A percentile compares a stretch with the other conserved stretches of the same genome.
Conservation (phyloP, 2,329 filamentous ascomycete genomes). For the Aspergillus brasiliensis region DNA sequence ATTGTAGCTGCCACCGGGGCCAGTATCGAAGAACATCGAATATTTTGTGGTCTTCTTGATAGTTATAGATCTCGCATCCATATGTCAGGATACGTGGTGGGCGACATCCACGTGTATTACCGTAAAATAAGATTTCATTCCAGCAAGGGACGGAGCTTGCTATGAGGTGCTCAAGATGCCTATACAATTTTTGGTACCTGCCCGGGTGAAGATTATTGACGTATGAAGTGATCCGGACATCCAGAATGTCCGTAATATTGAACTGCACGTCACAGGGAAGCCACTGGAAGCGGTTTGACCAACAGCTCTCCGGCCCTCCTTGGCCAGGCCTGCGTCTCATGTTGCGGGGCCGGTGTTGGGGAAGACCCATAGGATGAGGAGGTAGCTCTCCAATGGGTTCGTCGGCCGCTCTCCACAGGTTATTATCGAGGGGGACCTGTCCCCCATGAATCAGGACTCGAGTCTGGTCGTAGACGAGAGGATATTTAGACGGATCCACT, state of each 20-base stretch:
- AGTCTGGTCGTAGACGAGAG: background rate
- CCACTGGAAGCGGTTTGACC: constrained; percentile 14
- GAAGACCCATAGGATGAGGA: background rate
- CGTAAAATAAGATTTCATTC: constrained; percentile 11
- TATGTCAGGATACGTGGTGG: constrained; percentile 12
- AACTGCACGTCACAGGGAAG: constrained; percentile 13
- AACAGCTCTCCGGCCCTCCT: constrained; percentile 11
- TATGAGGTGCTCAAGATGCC: constrained; percentile 3
- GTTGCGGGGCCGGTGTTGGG: background rate
- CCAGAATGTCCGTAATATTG: background rate
- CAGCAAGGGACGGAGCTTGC: constrained; percentile 2
- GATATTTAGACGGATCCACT: background rate
- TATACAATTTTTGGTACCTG: background rate
- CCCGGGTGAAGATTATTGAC: background rate
- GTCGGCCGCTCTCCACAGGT: background rate
- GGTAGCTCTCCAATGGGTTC: background rate
- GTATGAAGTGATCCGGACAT: background rate
- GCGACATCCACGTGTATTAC: background rate
- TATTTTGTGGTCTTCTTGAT: background rate
- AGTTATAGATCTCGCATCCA: constrained; percentile 3
- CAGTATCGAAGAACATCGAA: background rate
- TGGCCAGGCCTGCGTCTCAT: background rate
- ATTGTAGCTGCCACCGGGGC: background rate
- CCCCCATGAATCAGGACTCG: background rate
- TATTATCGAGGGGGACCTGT: background rate